phyloP scores from a whole-genome alignment of 306 rosid species.

The Quercus bicolor region DNA sequence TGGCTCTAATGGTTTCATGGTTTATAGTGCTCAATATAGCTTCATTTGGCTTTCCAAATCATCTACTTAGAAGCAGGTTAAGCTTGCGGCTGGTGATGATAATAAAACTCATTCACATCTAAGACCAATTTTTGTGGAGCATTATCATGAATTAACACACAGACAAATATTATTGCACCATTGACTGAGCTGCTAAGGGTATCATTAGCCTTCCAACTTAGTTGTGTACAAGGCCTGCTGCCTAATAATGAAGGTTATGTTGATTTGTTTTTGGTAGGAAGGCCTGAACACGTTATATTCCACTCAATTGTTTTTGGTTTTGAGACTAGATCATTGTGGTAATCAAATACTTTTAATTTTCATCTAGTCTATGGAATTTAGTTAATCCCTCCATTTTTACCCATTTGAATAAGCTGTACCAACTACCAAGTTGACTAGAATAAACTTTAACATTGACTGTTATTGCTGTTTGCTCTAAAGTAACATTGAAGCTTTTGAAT shows the following conservation, averaged over 20 bases:
- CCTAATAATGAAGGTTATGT: neutral
- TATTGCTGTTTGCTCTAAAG: neutral
- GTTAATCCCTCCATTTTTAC: neutral
- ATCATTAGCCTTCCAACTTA: neutral
- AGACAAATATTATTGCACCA: neutral
- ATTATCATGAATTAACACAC: neutral
- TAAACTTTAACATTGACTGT: neutral
- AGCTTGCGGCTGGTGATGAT: neutral
- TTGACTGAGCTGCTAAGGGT: neutral
- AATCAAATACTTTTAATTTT: neutral
- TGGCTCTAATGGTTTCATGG: neutral
- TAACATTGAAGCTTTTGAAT: neutral
- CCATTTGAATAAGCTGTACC: neutral
- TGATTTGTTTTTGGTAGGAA: neutral
- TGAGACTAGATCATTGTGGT: neutral
- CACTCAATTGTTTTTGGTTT: neutral
- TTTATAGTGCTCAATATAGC: neutral
- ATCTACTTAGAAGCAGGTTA: neutral
- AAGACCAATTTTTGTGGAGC: neutral
- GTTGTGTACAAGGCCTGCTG: neutral
- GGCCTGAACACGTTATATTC: neutral
- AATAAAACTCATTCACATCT: neutral
- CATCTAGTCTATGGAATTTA: neutral
- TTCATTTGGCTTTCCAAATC: neutral
- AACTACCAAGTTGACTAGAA: neutral